phyloP scores from a whole-genome alignment of 306 rosid genomes.

The Alnus rubra region DNA sequence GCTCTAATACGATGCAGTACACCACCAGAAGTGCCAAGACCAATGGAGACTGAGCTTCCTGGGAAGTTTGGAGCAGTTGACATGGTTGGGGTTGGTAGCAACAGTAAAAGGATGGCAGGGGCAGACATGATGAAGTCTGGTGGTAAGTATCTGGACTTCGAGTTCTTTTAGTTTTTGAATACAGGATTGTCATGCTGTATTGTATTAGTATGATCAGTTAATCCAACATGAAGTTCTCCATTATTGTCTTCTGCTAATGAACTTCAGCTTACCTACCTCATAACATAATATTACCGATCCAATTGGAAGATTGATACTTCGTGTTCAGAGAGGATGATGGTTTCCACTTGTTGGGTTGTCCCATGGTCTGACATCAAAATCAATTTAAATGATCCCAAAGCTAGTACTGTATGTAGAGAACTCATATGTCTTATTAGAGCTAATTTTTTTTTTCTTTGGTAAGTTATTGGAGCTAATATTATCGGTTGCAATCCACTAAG shows the following conservation, averaged over 20 bases:
- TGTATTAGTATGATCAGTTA: constrained; percentile 39
- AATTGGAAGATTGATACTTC: constrained; percentile 34
- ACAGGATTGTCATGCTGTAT: constrained; percentile 35
- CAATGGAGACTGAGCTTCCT: constrained; percentile 61
- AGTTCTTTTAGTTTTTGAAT: constrained; percentile 76
- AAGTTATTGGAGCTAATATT: not conserved
- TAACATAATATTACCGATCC: constrained; percentile 33
- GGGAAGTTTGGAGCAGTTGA: constrained; percentile 61
- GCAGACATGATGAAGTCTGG: constrained; percentile 67
- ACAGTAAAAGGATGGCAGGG: constrained; percentile 76
- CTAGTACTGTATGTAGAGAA: constrained; percentile 18
- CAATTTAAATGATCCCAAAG: constrained; percentile 26
- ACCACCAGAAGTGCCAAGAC: constrained; percentile 92
- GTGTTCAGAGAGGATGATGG: constrained; percentile 27
- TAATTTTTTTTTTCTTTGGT: constrained; percentile 4
- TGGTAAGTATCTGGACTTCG: constrained; percentile 92
- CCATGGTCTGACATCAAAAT: constrained; percentile 21
- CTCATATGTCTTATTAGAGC: constrained; percentile 19
- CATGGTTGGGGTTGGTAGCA: constrained; percentile 50
- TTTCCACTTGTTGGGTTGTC: constrained; percentile 6
- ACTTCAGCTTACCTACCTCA: constrained; percentile 29
- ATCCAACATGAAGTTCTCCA: constrained; percentile 34
- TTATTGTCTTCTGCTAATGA: constrained; percentile 35
- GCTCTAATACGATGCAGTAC: constrained; percentile 90
- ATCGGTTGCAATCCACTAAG: not conserved